These are phyloP conservation scores for Scheffersomyces amazonensis DNA, from an alignment of 805 yeast species.

Conservation along the genomic window DNA sequence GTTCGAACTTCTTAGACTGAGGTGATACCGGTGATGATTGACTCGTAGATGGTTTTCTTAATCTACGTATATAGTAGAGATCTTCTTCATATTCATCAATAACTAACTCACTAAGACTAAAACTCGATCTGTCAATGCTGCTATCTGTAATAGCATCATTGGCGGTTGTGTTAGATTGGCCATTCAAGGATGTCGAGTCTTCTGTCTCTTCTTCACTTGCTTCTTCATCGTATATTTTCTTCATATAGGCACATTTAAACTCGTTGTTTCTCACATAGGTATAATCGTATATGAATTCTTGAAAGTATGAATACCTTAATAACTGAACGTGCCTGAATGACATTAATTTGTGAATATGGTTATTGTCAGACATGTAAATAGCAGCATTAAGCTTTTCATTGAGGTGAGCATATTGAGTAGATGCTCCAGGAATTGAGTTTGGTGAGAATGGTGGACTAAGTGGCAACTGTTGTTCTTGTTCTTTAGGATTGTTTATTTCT, in stretches of 20 bases:
- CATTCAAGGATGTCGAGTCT: too few relatives aligned
- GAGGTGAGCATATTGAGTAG: too few relatives aligned
- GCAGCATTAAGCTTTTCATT: too few relatives aligned
- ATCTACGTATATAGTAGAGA: background rate
- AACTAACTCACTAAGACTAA: background rate
- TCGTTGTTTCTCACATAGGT: background rate
- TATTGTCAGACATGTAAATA: too few relatives aligned
- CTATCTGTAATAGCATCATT: background rate
- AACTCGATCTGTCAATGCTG: background rate
- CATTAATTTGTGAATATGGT: background rate
- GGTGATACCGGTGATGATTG: background rate
- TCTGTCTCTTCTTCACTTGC: background rate
- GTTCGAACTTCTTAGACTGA: background rate
- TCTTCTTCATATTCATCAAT: slow-evolving; percentile 1
- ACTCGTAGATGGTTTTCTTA: background rate
- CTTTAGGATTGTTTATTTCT: too few relatives aligned
- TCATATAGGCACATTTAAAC: background rate
- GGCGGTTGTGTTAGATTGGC: too few relatives aligned
- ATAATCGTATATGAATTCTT: background rate
- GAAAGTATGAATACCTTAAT: background rate
- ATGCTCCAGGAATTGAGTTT: too few relatives aligned
- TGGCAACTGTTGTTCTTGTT: too few relatives aligned
- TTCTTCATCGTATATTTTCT: background rate
- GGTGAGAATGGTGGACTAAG: too few relatives aligned
- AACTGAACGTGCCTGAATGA: background rate